A percentile compares a stretch with the other conserved stretches of the same genome.
Evolutionary conservation across 768 basidiomycete species (phyloP).

Genomic region (Lactifluus echinatus): DNA sequence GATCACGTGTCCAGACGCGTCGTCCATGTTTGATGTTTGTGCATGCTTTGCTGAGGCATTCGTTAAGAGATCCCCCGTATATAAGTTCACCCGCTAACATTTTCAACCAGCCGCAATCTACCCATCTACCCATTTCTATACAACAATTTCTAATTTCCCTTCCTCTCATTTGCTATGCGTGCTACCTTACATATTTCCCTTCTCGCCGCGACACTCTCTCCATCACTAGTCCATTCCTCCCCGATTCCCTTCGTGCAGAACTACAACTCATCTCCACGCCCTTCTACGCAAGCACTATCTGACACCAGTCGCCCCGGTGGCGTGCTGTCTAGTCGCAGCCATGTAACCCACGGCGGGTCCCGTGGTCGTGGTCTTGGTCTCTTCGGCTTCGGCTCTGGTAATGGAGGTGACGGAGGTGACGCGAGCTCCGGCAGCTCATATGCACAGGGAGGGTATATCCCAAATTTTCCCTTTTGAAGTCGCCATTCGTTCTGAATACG

Average conservation of each 20-base stretch:
- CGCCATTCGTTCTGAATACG: background rate
- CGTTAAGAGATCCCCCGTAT: constrained; percentile 5
- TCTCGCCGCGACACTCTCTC: constrained; percentile 21
- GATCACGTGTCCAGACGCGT: constrained; percentile 18
- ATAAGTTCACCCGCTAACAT: constrained; percentile 8
- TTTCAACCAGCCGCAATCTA: constrained; percentile 1
- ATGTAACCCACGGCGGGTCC: constrained; percentile 7
- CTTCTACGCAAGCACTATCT: constrained; percentile 4
- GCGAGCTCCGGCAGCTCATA: constrained; percentile 17
- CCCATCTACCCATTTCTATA: background rate
- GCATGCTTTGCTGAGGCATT: constrained; percentile 7
- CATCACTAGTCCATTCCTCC: constrained; percentile 18
- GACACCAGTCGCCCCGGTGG: constrained; percentile 16
- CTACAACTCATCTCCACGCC: constrained; percentile 12
- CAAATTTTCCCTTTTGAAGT: background rate
- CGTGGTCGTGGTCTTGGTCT: constrained; percentile 15
- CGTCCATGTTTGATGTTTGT: constrained; percentile 18
- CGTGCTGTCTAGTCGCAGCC: constrained; percentile 3
- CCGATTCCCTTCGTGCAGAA: constrained; percentile 16
- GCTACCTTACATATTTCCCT: constrained; percentile 19
- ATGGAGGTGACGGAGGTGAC: constrained; percentile 19
- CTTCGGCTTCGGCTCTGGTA: constrained; percentile 8
- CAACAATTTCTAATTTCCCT: constrained; percentile 7
- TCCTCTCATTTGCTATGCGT: constrained; percentile 14
- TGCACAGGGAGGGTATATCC: constrained; percentile 10